Evolutionary conservation across 495 filamentous ascomycete genomes (phyloP).

Genomic region (Acidiella bohemica): DNA sequence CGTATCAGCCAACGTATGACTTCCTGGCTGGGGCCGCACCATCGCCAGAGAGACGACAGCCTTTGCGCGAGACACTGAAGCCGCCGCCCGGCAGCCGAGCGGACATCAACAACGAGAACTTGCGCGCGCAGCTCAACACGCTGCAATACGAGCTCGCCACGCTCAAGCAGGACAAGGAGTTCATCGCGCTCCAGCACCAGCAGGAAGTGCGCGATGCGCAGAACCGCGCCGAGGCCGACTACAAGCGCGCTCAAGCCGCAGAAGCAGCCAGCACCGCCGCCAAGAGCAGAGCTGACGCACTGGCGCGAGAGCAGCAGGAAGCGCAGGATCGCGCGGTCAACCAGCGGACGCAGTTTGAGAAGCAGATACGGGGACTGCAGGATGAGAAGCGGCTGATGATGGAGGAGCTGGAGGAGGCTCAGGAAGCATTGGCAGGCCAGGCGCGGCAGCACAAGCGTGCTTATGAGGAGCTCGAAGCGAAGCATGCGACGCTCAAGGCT

Average conservation of each 20-base stretch:
- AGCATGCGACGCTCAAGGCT: constrained; percentile 51
- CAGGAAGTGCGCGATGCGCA: constrained; percentile 68
- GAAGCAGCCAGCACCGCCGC: constrained; percentile 58
- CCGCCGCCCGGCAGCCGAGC: constrained; percentile 25
- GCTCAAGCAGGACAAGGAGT: constrained; percentile 74
- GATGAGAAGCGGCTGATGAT: constrained; percentile 57
- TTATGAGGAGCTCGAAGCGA: constrained; percentile 54
- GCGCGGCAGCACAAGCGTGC: constrained; percentile 58
- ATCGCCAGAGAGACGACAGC: constrained; percentile 21
- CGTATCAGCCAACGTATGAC: constrained; percentile 49
- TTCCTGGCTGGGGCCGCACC: constrained; percentile 40
- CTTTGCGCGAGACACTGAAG: constrained; percentile 29
- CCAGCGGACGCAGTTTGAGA: constrained; percentile 57
- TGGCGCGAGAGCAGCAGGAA: constrained; percentile 60
- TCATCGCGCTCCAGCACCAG: constrained; percentile 60
- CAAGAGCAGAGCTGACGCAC: constrained; percentile 53
- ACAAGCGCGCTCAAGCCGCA: constrained; percentile 60
- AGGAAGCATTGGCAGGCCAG: constrained; percentile 53
- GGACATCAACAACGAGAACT: constrained; percentile 44
- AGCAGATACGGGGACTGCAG: constrained; percentile 52
- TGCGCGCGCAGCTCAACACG: constrained; percentile 54
- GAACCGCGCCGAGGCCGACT: constrained; percentile 67
- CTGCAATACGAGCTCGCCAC: constrained; percentile 57
- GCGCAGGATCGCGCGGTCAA: constrained; percentile 50
- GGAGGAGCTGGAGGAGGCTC: constrained; percentile 67